Evolutionary conservation across 2,329 filamentous ascomycete species (phyloP), one percentile per base, ranked within the genome.

Genomic region (Sarocladiaceae sp.): DNA sequence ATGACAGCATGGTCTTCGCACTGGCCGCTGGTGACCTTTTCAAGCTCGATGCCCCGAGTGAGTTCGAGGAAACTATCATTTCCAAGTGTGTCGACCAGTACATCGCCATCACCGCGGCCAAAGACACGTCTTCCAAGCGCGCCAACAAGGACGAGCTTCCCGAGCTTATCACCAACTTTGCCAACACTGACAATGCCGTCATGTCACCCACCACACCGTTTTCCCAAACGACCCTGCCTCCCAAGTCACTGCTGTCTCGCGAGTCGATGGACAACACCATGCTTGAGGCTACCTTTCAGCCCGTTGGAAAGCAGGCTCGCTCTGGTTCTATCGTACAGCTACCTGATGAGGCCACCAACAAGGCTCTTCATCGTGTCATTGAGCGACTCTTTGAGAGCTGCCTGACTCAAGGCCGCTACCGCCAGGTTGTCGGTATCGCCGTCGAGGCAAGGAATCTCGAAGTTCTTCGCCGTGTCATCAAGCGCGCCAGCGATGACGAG

Each of bases 61-160:
- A 98, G 71, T 98, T 95, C 60, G 93, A 98, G 67, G 90, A 98
- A 71, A 98, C 93, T 46, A 97, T 98, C 69, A 90, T 97, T 64
- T 91, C 91, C 48, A 96, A 94, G 76, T 98, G 93, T 61, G 82
- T 98, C 59, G 93, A 98, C 66, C 94, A 94, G 53, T 98, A 96
- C 70, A 96, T 98, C 59, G 83, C 88, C 48, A 76, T 90, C 33
- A 75, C 72, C 42, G 69, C 73, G 33, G 67, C 73, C 48, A 70
- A 73, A 53, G 72, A 78, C 55, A 59, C 64, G 16, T 63, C 67
- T 12, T 58, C 73, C 39, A 67, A 66, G 53, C 58, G 60, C 29
- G 60, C 59, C n/a, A 65, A 67, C 55, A 65, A 66, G 40, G 58
- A 62, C 47, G 69, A 73, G 19, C 71, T 84, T 27, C 78, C 81